A percentile compares a stretch with the other conserved stretches of the same genome.
phyloP scores from a whole-genome alignment of 352 stramenopile species.

The Pythium rhizo-oryzae region DNA sequence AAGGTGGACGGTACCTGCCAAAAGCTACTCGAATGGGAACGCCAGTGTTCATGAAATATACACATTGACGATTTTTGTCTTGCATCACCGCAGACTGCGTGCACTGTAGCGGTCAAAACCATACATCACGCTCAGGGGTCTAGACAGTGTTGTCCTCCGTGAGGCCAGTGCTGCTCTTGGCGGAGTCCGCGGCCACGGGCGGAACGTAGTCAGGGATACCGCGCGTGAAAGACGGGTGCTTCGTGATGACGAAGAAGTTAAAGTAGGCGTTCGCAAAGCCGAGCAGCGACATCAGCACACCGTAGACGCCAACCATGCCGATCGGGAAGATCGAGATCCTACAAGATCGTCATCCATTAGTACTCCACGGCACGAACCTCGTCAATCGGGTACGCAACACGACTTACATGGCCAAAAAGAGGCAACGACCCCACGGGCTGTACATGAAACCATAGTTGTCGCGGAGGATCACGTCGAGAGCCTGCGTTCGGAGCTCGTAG shows the following conservation, averaged over 20 bases:
- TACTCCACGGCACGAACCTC: neutral
- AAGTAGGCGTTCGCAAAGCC: slow-evolving; percentile 90
- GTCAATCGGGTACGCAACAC: neutral
- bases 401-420: slow-evolving; percentile 86
- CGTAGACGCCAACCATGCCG: slow-evolving; percentile 83
- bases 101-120: slow-evolving; percentile 15
- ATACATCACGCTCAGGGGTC: neutral
- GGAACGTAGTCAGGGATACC: slow-evolving; percentile 84
- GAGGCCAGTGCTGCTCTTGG: slow-evolving; percentile 30
- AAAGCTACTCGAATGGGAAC: neutral
- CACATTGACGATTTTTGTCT: neutral
- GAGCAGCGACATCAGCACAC: slow-evolving; percentile 71
- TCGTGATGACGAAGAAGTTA: slow-evolving; percentile 91
- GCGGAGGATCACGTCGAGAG: slow-evolving; percentile 69
- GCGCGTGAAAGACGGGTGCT: slow-evolving; percentile 86
- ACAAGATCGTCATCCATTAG: slow-evolving; percentile 2
- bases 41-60: slow-evolving; percentile 1
- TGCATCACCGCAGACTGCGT: neutral
- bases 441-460: slow-evolving; percentile 91
- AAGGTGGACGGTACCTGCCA: neutral
- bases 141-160: slow-evolving; percentile 31
- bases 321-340: slow-evolving; percentile 92
- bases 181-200: slow-evolving; percentile 42
- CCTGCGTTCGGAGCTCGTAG: slow-evolving; percentile 80
- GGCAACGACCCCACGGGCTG: slow-evolving; percentile 83